Conservation (phyloP, 306 rosid species). For the Prosopis cineraria region DNA sequence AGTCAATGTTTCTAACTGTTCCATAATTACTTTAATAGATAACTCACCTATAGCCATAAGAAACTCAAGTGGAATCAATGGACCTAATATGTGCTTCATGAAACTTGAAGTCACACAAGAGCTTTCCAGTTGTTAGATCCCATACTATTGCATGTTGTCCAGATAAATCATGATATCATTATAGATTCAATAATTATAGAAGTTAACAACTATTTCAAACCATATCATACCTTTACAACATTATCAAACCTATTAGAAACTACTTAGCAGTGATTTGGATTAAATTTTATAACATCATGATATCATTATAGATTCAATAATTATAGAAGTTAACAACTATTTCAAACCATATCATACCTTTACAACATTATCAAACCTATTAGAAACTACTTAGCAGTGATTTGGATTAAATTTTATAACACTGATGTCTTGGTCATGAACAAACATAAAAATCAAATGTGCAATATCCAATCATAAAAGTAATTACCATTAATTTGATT, state of each 20-base stretch:
- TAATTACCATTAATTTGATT: too few species aligned
- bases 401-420: constrained; percentile 92
- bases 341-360: constrained; percentile 59
- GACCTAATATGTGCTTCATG: constrained; percentile 87
- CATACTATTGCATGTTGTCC: constrained; percentile 63
- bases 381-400: constrained; percentile 99
- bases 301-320: constrained; percentile 24
- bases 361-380: constrained; percentile 86
- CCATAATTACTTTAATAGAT: constrained; percentile 37
- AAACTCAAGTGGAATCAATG: constrained; percentile 91
- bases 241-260: constrained; percentile 95
- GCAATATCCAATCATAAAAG: too few species aligned
- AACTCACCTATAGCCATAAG: constrained; percentile 89
- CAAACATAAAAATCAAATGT: too few species aligned
- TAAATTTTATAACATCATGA: constrained; percentile 64
- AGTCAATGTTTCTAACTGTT: not conserved
- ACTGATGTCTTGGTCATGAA: too few species aligned
- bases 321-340: constrained; percentile 14
- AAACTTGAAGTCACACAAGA: constrained; percentile 85
- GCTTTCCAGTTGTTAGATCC: constrained; percentile 98
- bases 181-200: constrained; percentile 1
- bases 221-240: constrained; percentile 74
- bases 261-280: constrained; percentile 98
- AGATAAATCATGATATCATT: constrained; percentile 24
- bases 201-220: constrained; percentile 30